These are phyloP conservation scores for Besnoitia besnoiti DNA, from an alignment of 169 alveolate species.

Conservation along the genomic window DNA sequence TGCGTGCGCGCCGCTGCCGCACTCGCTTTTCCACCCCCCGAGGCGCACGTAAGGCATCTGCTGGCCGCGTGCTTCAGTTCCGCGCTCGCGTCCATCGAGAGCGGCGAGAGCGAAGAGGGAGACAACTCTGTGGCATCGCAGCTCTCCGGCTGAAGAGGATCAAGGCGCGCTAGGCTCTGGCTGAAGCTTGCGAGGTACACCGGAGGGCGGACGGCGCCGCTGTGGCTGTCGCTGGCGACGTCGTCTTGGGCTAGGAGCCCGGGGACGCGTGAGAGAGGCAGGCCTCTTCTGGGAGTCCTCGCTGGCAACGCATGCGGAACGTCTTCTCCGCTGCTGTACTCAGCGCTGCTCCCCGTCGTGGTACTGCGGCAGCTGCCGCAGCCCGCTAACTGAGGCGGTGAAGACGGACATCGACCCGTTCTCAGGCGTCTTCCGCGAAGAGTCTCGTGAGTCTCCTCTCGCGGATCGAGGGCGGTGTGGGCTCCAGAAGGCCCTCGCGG, in stretches of 20 bases:
- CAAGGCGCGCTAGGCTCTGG: neutral
- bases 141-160: neutral
- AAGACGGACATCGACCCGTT: neutral
- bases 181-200: neutral
- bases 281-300: too few relatives aligned
- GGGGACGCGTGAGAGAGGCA: too few relatives aligned
- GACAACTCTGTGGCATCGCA: too few relatives aligned
- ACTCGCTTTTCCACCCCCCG: neutral
- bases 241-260: too few relatives aligned
- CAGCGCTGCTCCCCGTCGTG: neutral
- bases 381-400: neutral
- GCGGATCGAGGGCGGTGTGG: neutral
- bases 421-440: neutral
- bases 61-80: neutral
- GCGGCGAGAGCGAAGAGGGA: neutral
- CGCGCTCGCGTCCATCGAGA: neutral
- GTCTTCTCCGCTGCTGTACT: neutral
- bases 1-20: neutral
- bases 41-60: neutral
- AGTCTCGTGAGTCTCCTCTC: neutral
- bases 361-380: neutral
- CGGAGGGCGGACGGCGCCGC: too few relatives aligned
- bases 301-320: too few relatives aligned
- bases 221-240: too few relatives aligned
- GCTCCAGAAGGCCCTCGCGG: neutral